Base-by-base conservation (phyloP, 768 basidiomycete species). In the Suillus fuscotomentosus region DNA sequence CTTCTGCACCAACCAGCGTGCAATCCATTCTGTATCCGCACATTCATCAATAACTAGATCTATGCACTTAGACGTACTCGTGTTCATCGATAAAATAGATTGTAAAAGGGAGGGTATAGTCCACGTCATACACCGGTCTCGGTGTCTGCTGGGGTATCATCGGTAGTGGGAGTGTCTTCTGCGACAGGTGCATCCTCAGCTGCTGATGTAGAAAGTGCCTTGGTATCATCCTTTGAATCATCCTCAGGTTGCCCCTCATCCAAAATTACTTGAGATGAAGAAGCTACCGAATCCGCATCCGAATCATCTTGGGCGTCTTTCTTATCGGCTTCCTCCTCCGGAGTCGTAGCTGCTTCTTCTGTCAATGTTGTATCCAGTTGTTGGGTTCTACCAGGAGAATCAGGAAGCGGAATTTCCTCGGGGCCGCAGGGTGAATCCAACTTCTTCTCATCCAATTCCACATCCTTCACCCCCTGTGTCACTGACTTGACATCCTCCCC, bases 401-500 rank as follows among this genome's bases (percentile, higher is more conserved):
- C 80, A 1, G 80, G 80, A 7, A 80, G 73, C 27, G 80, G 77
- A 11, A 80, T 67, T 6, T 68, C 75, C 45, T 79, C 77, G 4
- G 80, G 76, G 5, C 42, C 63, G 61, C 65, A 66, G 15, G 47
- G n/a, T 15, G 66, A 64, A 10, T 22, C 36, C 34, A 60, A 66
- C 34, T 68, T 67, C 39, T 62, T 66, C 38, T 82, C 86, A 43
- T 84, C 84, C 57, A 91, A 75, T 61, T 86, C 89, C 59, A 91
- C 89, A 66, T 87, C 82, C 66, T 87, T 80, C 57, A 91, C 91
- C 5, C 89, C 89, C 70, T 83, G 72, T 0, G 89, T 90, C 65
- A 92, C 88, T 69, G 88, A 88, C 72, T 87, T 90, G 27, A 91
- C 88, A 39, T 78, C 86, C 63, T 78, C 77, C n/a, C 68, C 71